Percentiles rank a stretch among this genome's conserved stretches.
Evolutionary conservation across 169 alveolate species (phyloP).

Genomic region (Eimeria acervulina): DNA sequence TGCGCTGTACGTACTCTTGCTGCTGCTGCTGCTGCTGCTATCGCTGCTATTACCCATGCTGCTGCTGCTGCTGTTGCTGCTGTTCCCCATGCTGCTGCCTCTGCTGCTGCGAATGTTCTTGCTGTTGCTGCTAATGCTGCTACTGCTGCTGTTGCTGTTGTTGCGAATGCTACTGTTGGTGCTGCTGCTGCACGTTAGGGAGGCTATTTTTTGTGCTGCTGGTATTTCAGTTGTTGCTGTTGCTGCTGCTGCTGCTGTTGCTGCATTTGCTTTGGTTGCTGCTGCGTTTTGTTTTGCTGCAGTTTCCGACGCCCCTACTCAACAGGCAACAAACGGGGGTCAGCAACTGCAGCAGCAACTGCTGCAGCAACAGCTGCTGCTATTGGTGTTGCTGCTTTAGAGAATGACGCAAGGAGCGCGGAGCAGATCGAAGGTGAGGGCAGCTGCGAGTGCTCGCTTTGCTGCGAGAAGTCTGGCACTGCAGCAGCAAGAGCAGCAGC

Average conservation of each 20-base stretch:
- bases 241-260: constrained; percentile 38
- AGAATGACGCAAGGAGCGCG: not conserved
- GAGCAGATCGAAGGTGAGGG: not conserved
- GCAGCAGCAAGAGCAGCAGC: constrained; percentile 33
- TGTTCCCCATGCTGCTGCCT: not conserved
- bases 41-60: not conserved
- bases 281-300: not conserved
- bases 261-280: not conserved
- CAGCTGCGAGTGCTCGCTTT: constrained; percentile 7
- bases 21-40: constrained; percentile 13
- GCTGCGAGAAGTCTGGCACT: not conserved
- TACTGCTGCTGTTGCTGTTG: constrained; percentile 31
- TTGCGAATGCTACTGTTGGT: not conserved
- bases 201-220: not conserved
- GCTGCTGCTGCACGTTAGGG: not conserved
- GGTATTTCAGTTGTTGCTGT: not conserved
- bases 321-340: not conserved
- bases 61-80: not conserved
- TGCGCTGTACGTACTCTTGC: not conserved
- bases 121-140: not conserved
- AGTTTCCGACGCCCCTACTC: constrained; percentile 4
- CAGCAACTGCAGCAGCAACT: not conserved
- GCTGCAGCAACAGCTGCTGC: constrained; percentile 28
- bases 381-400: constrained; percentile 6
- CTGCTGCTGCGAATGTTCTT: not conserved